phyloP scores from a whole-genome alignment of 768 basidiomycete genomes.

The Tulasnella sp. region DNA sequence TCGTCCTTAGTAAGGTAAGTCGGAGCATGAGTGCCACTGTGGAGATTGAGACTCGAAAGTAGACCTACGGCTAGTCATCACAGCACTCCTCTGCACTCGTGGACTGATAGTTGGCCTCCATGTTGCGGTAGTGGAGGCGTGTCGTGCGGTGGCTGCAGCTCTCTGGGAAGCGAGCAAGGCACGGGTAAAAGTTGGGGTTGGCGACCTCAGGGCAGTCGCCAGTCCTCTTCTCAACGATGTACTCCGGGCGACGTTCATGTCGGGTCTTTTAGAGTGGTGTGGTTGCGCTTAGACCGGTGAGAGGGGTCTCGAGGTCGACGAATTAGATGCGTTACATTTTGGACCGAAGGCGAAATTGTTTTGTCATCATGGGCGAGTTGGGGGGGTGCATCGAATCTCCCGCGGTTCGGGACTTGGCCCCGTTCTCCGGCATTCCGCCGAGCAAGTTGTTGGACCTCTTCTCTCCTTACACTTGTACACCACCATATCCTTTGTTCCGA shows the following conservation, averaged over 20 bases:
- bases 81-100: not conserved
- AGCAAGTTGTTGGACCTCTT: not conserved
- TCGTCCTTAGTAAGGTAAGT: constrained; percentile 36
- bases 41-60: not conserved
- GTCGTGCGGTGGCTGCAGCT: not conserved
- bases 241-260: not conserved
- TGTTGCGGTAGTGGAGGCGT: not conserved
- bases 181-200: not conserved
- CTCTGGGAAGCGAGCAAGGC: not conserved
- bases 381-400: not conserved
- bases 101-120: not conserved
- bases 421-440: not conserved
- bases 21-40: not conserved
- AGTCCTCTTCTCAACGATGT: not conserved
- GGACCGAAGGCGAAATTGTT: constrained; percentile 10
- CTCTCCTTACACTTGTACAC: not conserved
- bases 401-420: not conserved
- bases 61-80: not conserved
- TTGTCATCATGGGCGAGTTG: not conserved
- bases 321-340: constrained; percentile 15
- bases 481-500: not conserved
- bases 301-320: constrained; percentile 6
- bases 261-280: not conserved
- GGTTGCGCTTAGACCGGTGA: not conserved
- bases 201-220: not conserved